phyloP scores from a whole-genome alignment of 768 basidiomycete species.

The Amanita molliuscula region DNA sequence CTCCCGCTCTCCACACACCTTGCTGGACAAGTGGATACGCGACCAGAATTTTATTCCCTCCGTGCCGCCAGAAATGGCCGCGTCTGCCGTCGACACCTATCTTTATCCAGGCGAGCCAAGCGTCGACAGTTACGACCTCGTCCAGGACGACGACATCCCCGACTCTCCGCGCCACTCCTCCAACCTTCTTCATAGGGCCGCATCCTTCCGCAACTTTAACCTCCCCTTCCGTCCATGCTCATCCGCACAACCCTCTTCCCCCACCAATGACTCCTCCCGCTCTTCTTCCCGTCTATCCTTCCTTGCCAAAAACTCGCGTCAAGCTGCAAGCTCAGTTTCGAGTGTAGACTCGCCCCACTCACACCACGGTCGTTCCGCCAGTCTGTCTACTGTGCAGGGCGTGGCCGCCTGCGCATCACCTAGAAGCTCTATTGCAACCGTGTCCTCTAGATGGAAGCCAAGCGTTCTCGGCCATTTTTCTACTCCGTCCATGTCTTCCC shows the following conservation, averaged over 20 bases:
- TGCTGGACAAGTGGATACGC: constrained; percentile 44
- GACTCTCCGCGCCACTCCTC: constrained; percentile 17
- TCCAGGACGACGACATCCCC: constrained; percentile 43
- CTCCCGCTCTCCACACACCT: constrained; percentile 34
- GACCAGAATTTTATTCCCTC: constrained; percentile 28
- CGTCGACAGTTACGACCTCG: constrained; percentile 36
- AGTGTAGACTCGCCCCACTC: constrained; percentile 15
- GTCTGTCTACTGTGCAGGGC: constrained; percentile 32
- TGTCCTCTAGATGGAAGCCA: constrained; percentile 47
- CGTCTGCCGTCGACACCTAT: constrained; percentile 32
- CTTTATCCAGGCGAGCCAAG: constrained; percentile 21
- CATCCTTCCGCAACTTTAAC: constrained; percentile 32
- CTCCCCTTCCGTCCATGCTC: constrained; percentile 34
- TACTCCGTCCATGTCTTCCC: constrained; percentile 28
- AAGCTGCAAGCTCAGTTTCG: constrained; percentile 16
- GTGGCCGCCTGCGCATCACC: constrained; percentile 12
- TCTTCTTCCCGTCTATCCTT: constrained; percentile 36
- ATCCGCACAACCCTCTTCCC: constrained; percentile 18
- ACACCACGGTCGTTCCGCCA: constrained; percentile 39
- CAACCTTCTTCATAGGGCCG: constrained; percentile 24
- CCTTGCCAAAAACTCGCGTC: constrained; percentile 23
- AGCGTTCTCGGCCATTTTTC: constrained; percentile 57
- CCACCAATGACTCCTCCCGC: constrained; percentile 23
- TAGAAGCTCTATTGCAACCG: constrained; percentile 10
- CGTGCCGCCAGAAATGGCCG: constrained; percentile 17